A percentile compares a stretch with the other conserved stretches of the same genome.
These are phyloP conservation scores for Emericellopsis atlantica DNA, from an alignment of 2,329 filamentous ascomycete species.

Conservation along the genomic window DNA sequence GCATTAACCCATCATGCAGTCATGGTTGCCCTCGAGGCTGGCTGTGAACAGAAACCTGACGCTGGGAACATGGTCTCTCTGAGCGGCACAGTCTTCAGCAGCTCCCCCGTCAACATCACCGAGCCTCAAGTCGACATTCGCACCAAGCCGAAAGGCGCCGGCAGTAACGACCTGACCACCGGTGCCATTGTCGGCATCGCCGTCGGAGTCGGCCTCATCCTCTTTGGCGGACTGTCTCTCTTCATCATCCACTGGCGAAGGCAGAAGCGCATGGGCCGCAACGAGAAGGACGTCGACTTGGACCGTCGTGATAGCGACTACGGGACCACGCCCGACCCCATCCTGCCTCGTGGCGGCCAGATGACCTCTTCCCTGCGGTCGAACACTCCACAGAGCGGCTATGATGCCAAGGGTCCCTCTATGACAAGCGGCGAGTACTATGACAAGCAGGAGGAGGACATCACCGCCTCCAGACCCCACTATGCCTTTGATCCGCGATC, in stretches of 20 bases:
- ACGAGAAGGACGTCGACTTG: constrained; percentile 8
- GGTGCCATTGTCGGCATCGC: constrained; percentile 42
- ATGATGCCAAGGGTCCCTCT: constrained; percentile 9
- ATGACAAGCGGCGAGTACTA: constrained; percentile 25
- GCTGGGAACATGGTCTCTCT: constrained; percentile 24
- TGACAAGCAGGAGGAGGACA: constrained; percentile 20
- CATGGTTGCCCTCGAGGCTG: constrained; percentile 31
- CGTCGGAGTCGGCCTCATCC: constrained; percentile 27
- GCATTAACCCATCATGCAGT: constrained; percentile 23
- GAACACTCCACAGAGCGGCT: constrained; percentile 8
- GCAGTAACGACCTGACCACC: constrained; percentile 22
- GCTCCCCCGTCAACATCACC: constrained; percentile 24
- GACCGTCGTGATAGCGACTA: constrained; percentile 3
- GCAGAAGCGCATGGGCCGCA: constrained; percentile 19
- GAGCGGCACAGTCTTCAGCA: constrained; percentile 28
- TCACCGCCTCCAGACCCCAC: constrained; percentile 3
- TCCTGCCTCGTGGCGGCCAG: constrained; percentile 11
- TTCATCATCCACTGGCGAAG: constrained; percentile 34
- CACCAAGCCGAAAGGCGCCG: constrained; percentile 11
- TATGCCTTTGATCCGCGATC: constrained; percentile 16
- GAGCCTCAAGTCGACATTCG: constrained; percentile 13
- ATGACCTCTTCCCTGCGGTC: constrained; percentile 10
- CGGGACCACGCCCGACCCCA: constrained; percentile 8
- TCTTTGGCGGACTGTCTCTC: constrained; percentile 27
- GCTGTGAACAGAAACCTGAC: constrained; percentile 30